These are phyloP conservation scores for Penicillium sp. DNA, from an alignment of 2,329 filamentous ascomycete species.

Conservation along the genomic window DNA sequence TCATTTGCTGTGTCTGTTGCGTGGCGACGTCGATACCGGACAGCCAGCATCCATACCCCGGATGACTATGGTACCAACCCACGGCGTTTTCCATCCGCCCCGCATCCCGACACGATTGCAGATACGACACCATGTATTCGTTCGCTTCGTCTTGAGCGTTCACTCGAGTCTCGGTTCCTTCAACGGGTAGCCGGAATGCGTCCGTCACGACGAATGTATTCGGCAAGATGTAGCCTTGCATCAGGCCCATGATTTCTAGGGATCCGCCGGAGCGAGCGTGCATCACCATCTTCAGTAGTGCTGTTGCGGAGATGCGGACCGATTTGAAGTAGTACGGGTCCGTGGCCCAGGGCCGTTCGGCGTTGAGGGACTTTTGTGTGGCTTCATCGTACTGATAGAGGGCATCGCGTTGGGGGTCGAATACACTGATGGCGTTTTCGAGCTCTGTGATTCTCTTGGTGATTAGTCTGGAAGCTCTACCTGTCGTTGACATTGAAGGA, in stretches of 20 bases:
- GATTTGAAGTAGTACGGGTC: constrained; percentile 90
- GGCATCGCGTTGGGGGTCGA: constrained; percentile 86
- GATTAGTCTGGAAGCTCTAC: constrained; percentile 13
- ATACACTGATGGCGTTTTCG: constrained; percentile 81
- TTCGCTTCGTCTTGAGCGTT: constrained; percentile 96
- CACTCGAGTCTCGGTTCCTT: constrained; percentile 97
- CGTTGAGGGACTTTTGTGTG: constrained; percentile 70
- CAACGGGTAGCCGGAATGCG: constrained; percentile 89
- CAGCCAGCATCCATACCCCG: constrained; percentile 97
- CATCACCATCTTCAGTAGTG: constrained; percentile 98
- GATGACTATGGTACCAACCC: constrained; percentile 98
- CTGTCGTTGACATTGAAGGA: constrained; percentile 4
- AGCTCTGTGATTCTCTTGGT: constrained; percentile 66
- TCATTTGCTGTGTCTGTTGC: constrained; percentile 84
- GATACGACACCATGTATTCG: constrained; percentile 92
- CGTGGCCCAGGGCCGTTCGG: constrained; percentile 73
- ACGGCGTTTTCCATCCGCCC: constrained; percentile 88
- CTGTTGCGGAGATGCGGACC: constrained; percentile 90
- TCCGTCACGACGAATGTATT: constrained; percentile 90
- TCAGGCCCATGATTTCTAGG: constrained; percentile 95
- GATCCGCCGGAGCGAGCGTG: constrained; percentile 93
- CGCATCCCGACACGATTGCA: constrained; percentile 74
- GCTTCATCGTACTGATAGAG: constrained; percentile 82
- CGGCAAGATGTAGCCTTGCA: constrained; percentile 90
- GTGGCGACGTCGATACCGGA: constrained; percentile 94